A percentile compares a stretch with the other conserved stretches of the same genome.
Conservation (phyloP, 2,329 filamentous ascomycete genomes). For the Fusarium decemcellulare region DNA sequence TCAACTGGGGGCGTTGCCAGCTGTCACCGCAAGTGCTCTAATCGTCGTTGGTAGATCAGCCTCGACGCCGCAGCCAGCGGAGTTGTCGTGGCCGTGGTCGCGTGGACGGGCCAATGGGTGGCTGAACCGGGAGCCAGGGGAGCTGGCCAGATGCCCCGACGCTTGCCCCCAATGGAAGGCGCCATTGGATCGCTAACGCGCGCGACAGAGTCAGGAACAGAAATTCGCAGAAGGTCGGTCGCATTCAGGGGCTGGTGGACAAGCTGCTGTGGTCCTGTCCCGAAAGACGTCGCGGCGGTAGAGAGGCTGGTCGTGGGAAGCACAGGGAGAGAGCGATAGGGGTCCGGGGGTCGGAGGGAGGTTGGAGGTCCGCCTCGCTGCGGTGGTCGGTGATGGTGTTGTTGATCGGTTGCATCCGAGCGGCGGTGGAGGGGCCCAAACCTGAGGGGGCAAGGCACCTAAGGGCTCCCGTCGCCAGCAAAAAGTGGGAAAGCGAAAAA, state of each 20-base stretch:
- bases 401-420: conserved; percentile 45
- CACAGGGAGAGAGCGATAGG: conserved; percentile 5
- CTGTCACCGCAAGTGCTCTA: conserved; percentile 48
- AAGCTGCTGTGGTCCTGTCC: background rate
- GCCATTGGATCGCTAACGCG: conserved; percentile 42
- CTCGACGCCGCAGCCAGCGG: conserved; percentile 33
- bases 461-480: conserved; percentile 8
- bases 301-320: conserved; percentile 32
- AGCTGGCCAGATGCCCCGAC: conserved; percentile 36
- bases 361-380: conserved; percentile 13
- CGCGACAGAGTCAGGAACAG: conserved; percentile 37
- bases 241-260: conserved; percentile 24
- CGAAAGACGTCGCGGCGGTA: conserved; percentile 6
- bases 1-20: conserved; percentile 35
- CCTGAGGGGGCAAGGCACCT: background rate
- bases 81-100: conserved; percentile 22
- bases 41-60: conserved; percentile 36
- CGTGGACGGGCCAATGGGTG: conserved; percentile 44
- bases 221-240: conserved; percentile 33
- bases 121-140: conserved; percentile 38
- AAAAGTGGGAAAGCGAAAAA: conserved; percentile 27
- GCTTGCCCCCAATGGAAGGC: conserved; percentile 37
- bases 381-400: conserved; percentile 22
- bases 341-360: conserved; percentile 7
- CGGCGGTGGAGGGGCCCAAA: conserved; percentile 17